phyloP scores from a whole-genome alignment of 2,329 filamentous ascomycete species.

The Fusarium circinatum region DNA sequence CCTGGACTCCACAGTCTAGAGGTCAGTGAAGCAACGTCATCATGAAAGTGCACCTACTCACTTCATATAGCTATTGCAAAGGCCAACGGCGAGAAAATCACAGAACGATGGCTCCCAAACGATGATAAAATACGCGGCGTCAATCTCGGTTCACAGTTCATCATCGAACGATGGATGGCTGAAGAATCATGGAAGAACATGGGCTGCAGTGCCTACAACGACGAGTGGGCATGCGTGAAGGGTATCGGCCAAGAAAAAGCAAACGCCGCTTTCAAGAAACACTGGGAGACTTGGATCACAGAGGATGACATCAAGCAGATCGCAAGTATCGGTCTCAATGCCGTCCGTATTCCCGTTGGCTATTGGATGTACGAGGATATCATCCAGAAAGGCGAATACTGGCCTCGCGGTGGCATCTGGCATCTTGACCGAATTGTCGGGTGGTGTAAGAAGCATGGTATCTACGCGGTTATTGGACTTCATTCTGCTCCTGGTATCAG shows the following conservation, averaged over 20 bases:
- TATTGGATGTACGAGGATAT: conserved; percentile 44
- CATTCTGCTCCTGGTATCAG: conserved; percentile 40
- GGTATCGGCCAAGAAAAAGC: conserved; percentile 39
- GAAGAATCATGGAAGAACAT: conserved; percentile 37
- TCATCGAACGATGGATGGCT: conserved; percentile 44
- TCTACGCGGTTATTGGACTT: conserved; percentile 43
- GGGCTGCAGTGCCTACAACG: conserved; percentile 41
- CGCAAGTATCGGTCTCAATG: conserved; percentile 36
- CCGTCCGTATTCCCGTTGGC: conserved; percentile 42
- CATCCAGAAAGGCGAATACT: conserved; percentile 34
- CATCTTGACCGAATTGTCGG: conserved; percentile 43
- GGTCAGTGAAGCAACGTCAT: not conserved
- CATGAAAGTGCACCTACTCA: not conserved
- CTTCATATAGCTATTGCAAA: not conserved
- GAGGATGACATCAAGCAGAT: conserved; percentile 41
- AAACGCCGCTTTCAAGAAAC: conserved; percentile 36
- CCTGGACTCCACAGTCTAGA: conserved; percentile 22
- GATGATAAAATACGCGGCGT: conserved; percentile 39
- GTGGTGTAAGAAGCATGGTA: conserved; percentile 37
- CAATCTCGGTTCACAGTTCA: conserved; percentile 44
- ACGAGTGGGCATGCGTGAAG: conserved; percentile 42
- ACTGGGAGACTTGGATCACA: conserved; percentile 42
- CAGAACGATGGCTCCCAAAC: conserved; percentile 22
- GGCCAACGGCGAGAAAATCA: not conserved
- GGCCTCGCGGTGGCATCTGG: conserved; percentile 37